phyloP scores from a whole-genome alignment of 345 rosid species.

The Acer saccharum region DNA sequence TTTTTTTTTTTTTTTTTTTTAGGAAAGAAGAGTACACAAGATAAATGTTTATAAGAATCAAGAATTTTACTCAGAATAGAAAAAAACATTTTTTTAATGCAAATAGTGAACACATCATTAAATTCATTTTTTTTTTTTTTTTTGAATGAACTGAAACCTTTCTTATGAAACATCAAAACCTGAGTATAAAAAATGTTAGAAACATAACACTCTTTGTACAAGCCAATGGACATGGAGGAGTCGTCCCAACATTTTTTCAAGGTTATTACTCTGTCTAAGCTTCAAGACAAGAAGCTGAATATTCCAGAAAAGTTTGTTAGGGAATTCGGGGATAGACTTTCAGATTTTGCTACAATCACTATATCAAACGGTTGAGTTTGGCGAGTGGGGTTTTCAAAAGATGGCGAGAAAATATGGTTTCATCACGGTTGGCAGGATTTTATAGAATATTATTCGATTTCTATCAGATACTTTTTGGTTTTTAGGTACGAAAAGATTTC shows the following conservation, averaged over 20 bases:
- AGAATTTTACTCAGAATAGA: no score
- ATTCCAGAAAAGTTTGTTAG: background rate
- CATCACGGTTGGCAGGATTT: constrained; percentile 41
- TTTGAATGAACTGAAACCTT: no score
- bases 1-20: no score
- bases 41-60: no score
- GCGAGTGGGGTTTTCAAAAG: constrained; percentile 36
- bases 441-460: constrained; percentile 32
- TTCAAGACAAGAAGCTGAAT: background rate
- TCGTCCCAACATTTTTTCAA: constrained; percentile 1
- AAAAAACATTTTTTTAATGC: no score
- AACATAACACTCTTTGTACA: no score
- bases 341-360: background rate
- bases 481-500: constrained; percentile 32
- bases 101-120: no score
- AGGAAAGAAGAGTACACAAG: no score
- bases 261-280: background rate
- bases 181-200: no score
- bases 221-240: background rate
- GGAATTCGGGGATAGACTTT: background rate
- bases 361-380: constrained; percentile 25
- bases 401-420: constrained; percentile 34
- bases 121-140: no score
- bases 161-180: no score
- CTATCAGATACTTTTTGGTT: constrained; percentile 34